Evolutionary conservation across 2,329 filamentous ascomycete species (phyloP).

Genomic region (Lachnellula subtilissima): DNA sequence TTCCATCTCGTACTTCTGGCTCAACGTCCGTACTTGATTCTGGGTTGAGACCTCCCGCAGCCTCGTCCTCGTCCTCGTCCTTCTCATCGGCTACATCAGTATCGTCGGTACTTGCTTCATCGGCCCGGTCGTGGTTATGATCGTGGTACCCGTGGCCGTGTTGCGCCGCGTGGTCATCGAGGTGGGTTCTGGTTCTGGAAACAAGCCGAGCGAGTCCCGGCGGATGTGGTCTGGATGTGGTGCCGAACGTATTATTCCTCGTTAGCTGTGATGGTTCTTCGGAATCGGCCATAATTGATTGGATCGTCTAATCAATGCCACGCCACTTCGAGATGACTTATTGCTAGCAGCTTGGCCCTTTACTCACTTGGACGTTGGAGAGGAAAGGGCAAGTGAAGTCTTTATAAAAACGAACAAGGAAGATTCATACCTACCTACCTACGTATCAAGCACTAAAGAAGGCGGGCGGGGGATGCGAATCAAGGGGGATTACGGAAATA

Average conservation of each 20-base stretch:
- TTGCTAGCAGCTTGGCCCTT: no score
- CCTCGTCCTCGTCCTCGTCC: background rate
- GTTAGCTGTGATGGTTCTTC: constrained; percentile 2
- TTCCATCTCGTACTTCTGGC: constrained; percentile 8
- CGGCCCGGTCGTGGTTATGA: background rate
- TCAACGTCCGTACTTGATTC: constrained; percentile 3
- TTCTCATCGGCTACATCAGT: background rate
- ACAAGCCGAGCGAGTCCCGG: constrained; percentile 12
- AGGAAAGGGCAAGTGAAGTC: no score
- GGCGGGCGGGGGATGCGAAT: no score
- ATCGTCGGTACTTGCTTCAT: background rate
- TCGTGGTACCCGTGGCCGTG: background rate
- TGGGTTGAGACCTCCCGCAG: background rate
- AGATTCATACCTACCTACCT: no score
- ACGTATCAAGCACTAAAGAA: no score
- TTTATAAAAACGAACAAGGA: no score
- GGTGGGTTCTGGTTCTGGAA: constrained; percentile 1
- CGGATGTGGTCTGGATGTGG: constrained; percentile 7
- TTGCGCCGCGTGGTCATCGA: background rate
- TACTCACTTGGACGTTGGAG: no score
- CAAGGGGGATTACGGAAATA: no score
- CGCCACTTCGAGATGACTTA: no score
- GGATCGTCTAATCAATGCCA: background rate
- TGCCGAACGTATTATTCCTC: constrained; percentile 10
- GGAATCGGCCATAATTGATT: constrained; percentile 8